Evolutionary conservation across 305 asterid species (phyloP), one percentile per base, ranked within the genome.

Genomic region (Fraxinus dipetala): DNA sequence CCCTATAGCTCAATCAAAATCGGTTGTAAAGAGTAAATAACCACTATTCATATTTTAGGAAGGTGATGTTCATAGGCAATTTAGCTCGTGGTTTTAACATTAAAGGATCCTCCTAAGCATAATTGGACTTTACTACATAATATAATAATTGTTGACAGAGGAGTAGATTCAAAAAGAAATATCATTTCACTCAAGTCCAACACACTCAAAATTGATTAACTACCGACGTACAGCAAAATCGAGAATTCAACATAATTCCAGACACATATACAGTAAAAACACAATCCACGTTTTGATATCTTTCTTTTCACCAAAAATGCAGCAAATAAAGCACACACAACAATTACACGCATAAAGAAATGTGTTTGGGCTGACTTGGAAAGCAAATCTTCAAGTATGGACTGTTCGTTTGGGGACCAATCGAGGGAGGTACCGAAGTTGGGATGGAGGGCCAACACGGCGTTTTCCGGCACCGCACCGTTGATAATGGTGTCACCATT

Each of bases 351-450:
- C 72, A 63, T 2, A 63, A 9, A 63, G 72, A 63, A 63, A 20
- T 22, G 72, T 4, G 32, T n/a, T 24, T 63, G 72, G 72, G 32
- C 72, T 63, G 72, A 63, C 72, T 24, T 63, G 14, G 72, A 9
- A 9, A 63, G 72, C 72, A 63, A 63, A 63, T 63, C 72, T 63
- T 63, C 72, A 63, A 63, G 72, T 2, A 61, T 63, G 72, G 72
- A 63, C 72, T 63, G 72, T 24, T 63, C 72, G 31, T 63, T 22
- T 3, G 16, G 72, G 31, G 72, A 63, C 72, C 72, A 22, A 24
- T 22, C n/a, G 72, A 22, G 13, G 13, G 32, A 63, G 72, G 28
- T 63, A 24, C 16, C 16, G 14, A 10, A 20, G 72, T 63, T 22
- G 32, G 28, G 72, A 24, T 3, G 72, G 31, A 24, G 32, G 4